Evolutionary conservation across 2,329 filamentous ascomycete species (phyloP).

Genomic region (Colletotrichum shisoi): DNA sequence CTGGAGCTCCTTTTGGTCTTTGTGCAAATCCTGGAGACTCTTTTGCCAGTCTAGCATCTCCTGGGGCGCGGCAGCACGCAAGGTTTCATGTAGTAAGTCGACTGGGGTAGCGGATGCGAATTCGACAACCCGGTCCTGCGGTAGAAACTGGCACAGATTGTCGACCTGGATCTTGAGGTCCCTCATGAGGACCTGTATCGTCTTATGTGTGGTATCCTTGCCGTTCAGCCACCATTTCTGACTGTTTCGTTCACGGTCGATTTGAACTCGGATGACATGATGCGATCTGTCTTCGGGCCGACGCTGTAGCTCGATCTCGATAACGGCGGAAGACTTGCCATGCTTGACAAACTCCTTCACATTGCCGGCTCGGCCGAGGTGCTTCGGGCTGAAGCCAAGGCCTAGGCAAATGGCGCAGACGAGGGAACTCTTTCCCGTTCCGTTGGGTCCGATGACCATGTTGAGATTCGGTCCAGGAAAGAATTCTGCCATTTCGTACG

Average conservation of each 20-base stretch:
- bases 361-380: slow-evolving; percentile 85
- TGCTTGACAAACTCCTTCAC: slow-evolving; percentile 94
- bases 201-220: slow-evolving; percentile 66
- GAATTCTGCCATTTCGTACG: slow-evolving; percentile 91
- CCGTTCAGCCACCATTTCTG: slow-evolving; percentile 81
- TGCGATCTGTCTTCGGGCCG: slow-evolving; percentile 68
- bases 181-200: slow-evolving; percentile 71
- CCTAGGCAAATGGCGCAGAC: slow-evolving; percentile 97
- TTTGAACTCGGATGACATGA: slow-evolving; percentile 75
- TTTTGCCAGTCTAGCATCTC: slow-evolving; percentile 83
- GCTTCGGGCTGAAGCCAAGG: slow-evolving; percentile 80
- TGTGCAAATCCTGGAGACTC: slow-evolving; percentile 74
- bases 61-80: slow-evolving; percentile 83
- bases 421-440: slow-evolving; percentile 95
- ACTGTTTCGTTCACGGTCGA: slow-evolving; percentile 82
- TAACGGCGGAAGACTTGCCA: slow-evolving; percentile 75
- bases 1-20: slow-evolving; percentile 71
- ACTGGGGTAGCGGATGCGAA: slow-evolving; percentile 86
- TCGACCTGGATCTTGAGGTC: slow-evolving; percentile 91
- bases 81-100: slow-evolving; percentile 83
- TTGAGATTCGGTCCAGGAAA: slow-evolving; percentile 90
- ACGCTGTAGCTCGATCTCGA: slow-evolving; percentile 89
- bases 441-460: slow-evolving; percentile 99
- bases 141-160: slow-evolving; percentile 96
- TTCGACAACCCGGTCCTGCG: slow-evolving; percentile 93